Conservation (phyloP, 768 basidiomycete species). For the Albatrellus ellisii region DNA sequence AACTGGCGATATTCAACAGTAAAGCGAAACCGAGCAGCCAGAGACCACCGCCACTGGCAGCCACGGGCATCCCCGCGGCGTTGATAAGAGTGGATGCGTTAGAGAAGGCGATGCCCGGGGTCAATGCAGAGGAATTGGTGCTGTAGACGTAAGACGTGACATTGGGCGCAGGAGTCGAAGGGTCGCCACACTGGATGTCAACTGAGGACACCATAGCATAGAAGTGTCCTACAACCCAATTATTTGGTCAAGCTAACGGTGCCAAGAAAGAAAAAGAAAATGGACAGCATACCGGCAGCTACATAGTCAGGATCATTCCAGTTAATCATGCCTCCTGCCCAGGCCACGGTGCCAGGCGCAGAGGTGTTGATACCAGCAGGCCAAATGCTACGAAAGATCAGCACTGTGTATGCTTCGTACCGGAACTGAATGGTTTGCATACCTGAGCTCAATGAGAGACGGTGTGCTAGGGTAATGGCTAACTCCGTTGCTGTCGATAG, state of each 20-base stretch:
- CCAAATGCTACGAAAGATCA: conserved; percentile 39
- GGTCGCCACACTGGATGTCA: conserved; percentile 48
- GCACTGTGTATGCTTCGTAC: not conserved
- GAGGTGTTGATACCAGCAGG: conserved; percentile 58
- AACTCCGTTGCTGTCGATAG: conserved; percentile 39
- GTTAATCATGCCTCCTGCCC: conserved; percentile 76
- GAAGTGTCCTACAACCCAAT: conserved; percentile 68
- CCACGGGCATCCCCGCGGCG: too few species aligned
- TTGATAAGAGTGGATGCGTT: conserved; percentile 45
- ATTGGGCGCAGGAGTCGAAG: conserved; percentile 26
- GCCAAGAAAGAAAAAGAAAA: too few species aligned
- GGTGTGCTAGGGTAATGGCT: conserved; percentile 65
- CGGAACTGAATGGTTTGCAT: conserved; percentile 13
- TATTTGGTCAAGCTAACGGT: too few species aligned
- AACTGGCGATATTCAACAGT: too few species aligned
- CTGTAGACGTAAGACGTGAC: conserved; percentile 56
- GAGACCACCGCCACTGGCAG: too few species aligned
- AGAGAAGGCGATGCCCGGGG: conserved; percentile 42
- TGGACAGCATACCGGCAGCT: conserved; percentile 39
- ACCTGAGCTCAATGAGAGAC: conserved; percentile 72
- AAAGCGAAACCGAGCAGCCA: too few species aligned
- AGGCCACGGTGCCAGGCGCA: conserved; percentile 58
- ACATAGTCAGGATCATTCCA: conserved; percentile 71
- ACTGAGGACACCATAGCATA: conserved; percentile 52
- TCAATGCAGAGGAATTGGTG: conserved; percentile 35